phyloP scores from a whole-genome alignment of 2,329 filamentous ascomycete genomes.

The Exutisphaerella laricina region DNA sequence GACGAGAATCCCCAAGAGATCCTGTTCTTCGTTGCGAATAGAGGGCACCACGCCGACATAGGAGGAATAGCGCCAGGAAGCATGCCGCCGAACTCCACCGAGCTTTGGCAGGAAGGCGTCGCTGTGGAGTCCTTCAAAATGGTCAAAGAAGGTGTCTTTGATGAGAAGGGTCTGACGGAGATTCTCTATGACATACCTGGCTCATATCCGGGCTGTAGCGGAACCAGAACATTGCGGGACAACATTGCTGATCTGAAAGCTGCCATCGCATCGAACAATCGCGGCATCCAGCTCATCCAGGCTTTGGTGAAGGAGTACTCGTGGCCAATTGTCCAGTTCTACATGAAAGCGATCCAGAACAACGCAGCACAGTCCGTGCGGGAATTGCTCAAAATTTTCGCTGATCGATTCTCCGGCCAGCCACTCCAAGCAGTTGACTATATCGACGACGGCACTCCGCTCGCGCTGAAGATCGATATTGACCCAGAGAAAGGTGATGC shows the following conservation, averaged over 20 bases:
- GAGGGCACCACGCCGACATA: conserved; percentile 41
- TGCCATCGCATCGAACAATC: conserved; percentile 33
- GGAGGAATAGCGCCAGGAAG: conserved; percentile 38
- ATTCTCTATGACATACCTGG: conserved; percentile 63
- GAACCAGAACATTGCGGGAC: conserved; percentile 31
- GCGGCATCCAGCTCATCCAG: conserved; percentile 34
- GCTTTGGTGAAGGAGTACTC: conserved; percentile 35
- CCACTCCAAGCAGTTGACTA: conserved; percentile 33
- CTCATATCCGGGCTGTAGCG: conserved; percentile 37
- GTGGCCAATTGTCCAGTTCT: conserved; percentile 34
- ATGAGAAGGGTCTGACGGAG: conserved; percentile 32
- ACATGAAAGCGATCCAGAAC: conserved; percentile 38
- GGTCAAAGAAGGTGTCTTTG: conserved; percentile 31
- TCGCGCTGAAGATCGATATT: conserved; percentile 34
- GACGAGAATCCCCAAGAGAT: conserved; percentile 24
- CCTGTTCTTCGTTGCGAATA: conserved; percentile 37
- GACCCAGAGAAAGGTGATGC: conserved; percentile 30
- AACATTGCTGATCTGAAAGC: conserved; percentile 36
- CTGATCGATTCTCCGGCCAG: conserved; percentile 14
- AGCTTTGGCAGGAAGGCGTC: conserved; percentile 44
- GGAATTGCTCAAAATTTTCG: conserved; percentile 27
- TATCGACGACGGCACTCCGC: conserved; percentile 39
- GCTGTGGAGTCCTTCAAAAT: conserved; percentile 30
- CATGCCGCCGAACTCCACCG: conserved; percentile 41
- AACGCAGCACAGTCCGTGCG: conserved; percentile 35